Evolutionary conservation across 805 yeast genomes (phyloP), one percentile per base, ranked within the genome.

Genomic region (Saccharomycopsis sp.): DNA sequence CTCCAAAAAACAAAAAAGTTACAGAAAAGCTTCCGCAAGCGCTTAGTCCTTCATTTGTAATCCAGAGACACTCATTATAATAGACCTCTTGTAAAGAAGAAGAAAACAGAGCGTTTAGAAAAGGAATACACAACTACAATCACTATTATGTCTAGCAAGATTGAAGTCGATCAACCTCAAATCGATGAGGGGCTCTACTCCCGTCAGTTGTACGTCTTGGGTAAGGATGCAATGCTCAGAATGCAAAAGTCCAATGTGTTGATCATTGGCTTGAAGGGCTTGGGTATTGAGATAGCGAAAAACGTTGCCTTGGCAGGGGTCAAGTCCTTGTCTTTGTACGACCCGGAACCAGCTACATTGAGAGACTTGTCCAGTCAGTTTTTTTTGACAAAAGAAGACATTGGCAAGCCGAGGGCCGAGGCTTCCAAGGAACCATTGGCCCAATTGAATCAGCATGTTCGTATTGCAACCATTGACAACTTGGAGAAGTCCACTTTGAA

Each of bases 301-400:
- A 92, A 92, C 61, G 86, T 92, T 42, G 94, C 95, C 0, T 69
- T 92, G 29, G 98, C 98, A 2, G 99, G 99, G 55, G 98, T 92
- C 53, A 92, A 92, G 65, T 80, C 94, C 6, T 65, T 92, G 52
- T 68, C 94, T 5, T 61, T 92, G 23, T 85, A 80, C 58, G 99
- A 92, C 56, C 94, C 95, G 9, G 67, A 65, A 15, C 71, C 76
- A 1, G 80, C 82, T 16, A 60, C 67, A 41, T 50, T 86, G 34
- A 69, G 62, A 39, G 97, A 92, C 59, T 69, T 92, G 43, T 83
- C 95, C 1, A 69, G 95, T 9, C 99, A 89, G 58, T 92, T 87
- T 65, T 92, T 87, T 60, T 67, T 92, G 35, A 50, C 71, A 4
- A 79, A 73, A 44, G 53, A 53, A 1, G 96, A 89, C 53, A 57